A percentile compares a stretch with the other conserved stretches of the same genome.
Conservation (phyloP, 192 early-diverging fungal genomes). For the Coemansia sp. region DNA sequence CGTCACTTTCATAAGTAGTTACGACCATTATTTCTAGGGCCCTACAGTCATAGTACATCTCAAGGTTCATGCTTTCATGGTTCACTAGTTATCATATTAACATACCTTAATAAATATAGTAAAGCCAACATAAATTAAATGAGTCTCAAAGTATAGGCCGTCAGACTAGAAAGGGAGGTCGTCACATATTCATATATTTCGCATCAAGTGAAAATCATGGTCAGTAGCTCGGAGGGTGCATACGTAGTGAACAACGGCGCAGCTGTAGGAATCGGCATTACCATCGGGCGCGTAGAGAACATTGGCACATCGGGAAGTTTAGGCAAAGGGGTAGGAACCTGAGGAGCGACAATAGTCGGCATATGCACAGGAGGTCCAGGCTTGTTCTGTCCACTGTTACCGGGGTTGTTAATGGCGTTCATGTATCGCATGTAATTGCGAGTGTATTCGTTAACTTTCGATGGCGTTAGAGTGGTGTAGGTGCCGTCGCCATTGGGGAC, state of each 20-base stretch:
- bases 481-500: not conserved
- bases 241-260: constrained; percentile 6
- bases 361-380: not conserved
- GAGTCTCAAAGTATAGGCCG: too few species aligned
- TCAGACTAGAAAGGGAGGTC: not conserved
- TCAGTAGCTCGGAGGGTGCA: not conserved
- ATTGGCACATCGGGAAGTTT: not conserved
- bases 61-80: too few species aligned
- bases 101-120: too few species aligned
- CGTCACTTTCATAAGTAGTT: too few species aligned
- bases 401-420: not conserved
- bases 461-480: not conserved
- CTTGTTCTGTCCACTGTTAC: not conserved
- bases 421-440: not conserved
- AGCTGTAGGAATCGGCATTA: not conserved
- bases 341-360: not conserved
- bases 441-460: not conserved
- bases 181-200: not conserved
- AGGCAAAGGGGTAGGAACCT: not conserved
- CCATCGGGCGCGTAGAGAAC: not conserved
- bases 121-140: too few species aligned
- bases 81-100: too few species aligned
- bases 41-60: too few species aligned
- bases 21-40: too few species aligned
- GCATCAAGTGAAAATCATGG: constrained; percentile 3